Evolutionary conservation across 2,329 filamentous ascomycete species (phyloP), one percentile per base, ranked within the genome.

Genomic region (Phaeosphaeria sp.): DNA sequence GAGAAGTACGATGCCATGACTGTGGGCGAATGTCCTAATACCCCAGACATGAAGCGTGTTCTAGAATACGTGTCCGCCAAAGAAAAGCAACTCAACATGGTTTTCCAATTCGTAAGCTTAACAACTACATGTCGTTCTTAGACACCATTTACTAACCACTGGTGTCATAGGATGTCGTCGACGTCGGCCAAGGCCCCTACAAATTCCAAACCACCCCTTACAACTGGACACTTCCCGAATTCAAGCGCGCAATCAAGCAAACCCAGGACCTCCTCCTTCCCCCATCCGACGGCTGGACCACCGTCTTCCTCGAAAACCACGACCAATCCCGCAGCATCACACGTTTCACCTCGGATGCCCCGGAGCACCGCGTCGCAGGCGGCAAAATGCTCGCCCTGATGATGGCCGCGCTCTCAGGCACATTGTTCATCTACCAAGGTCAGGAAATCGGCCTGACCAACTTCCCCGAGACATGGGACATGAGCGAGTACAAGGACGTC

Each of bases 11-110:
- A 86, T 55, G 84, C 86, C n/a, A 85, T 91, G 74, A 91, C 88
- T 0, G 88, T 91, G 0, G 89, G 89, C 49, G 89, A 92, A 74
- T 83, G 90, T 24, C 87, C 88, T 0, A 77, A 84, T 64, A 89
- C 88, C 0, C 87, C 85, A 0, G 83, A 89, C 54, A 80, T 83
- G 25, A 73, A 76, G 3, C 79, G 85, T 39, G 86, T 90, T 1
- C 74, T 90, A 7, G 70, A 80, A 18, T 90, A 89, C 61, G 86
- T 90, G 15, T 82, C 83, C 2, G 82, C 85, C 0, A 75, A 81
- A 25, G 83, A 85, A 54, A 82, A 83, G 57, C 84, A 90, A 72
- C 77, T 91, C 49, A 84, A 87, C 69, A 91, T 91, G 89, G 86
- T 90, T 1, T 91, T 91, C 53, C 73, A 76, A 65, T 76, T 76